These are phyloP conservation scores for Gnetum montanum DNA, from an alignment of 75 land plant species.

Conservation along the genomic window DNA sequence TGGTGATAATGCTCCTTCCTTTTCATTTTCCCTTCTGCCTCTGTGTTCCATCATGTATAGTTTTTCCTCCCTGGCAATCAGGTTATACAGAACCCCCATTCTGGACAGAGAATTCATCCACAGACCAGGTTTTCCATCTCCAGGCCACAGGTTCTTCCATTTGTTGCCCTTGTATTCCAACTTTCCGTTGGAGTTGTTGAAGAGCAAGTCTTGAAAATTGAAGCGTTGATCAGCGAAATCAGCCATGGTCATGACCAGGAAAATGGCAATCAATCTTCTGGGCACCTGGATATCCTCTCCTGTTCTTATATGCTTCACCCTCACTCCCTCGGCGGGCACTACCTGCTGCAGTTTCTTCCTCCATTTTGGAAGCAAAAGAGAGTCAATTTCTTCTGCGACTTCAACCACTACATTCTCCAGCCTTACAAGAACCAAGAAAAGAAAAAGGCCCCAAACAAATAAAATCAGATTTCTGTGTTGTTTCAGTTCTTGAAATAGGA, in stretches of 20 bases:
- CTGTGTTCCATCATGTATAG: background rate
- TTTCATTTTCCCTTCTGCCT: background rate
- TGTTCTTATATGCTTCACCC: slow-evolving; percentile 68
- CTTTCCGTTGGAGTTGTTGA: slow-evolving; percentile 54
- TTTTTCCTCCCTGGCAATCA: slow-evolving; percentile 24
- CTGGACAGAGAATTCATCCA: slow-evolving; percentile 31
- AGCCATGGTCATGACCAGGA: slow-evolving; percentile 78
- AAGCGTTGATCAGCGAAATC: slow-evolving; percentile 77
- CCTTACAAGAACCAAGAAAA: background rate
- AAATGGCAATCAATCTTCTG: slow-evolving; percentile 57
- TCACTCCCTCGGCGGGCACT: slow-evolving; percentile 56
- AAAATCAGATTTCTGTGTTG: slow-evolving; percentile 12
- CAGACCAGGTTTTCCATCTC: slow-evolving; percentile 33
- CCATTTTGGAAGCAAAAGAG: slow-evolving; percentile 11
- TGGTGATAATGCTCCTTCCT: background rate
- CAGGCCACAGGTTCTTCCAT: slow-evolving; percentile 33
- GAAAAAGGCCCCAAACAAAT: slow-evolving; percentile 1
- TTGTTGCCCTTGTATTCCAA: slow-evolving; percentile 45
- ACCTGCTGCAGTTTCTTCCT: slow-evolving; percentile 34
- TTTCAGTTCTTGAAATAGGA: slow-evolving; percentile 16
- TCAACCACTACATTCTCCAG: background rate
- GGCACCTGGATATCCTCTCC: slow-evolving; percentile 72
- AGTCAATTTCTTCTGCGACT: background rate
- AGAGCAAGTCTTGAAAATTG: slow-evolving; percentile 61
- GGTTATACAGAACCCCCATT: slow-evolving; percentile 24